These are phyloP conservation scores for Magnaporthiopsis poae DNA, from an alignment of 2,329 filamentous ascomycete genomes.

Conservation along the genomic window DNA sequence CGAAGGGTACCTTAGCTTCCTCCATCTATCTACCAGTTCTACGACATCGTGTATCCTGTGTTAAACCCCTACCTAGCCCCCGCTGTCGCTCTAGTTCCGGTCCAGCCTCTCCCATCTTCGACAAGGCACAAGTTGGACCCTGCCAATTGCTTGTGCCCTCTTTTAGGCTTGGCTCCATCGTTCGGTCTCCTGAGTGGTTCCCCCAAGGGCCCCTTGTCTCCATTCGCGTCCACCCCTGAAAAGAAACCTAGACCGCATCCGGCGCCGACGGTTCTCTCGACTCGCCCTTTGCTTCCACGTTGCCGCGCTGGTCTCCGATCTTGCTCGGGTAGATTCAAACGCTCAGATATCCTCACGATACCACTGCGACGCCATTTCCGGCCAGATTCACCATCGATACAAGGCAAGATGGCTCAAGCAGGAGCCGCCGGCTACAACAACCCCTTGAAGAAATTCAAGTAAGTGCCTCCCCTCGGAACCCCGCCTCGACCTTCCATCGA, in stretches of 20 bases:
- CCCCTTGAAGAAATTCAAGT: slow-evolving; percentile 99
- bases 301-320: background rate
- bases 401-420: slow-evolving; percentile 61
- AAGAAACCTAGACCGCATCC: background rate
- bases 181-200: background rate
- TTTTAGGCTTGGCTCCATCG: background rate
- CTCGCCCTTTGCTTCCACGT: background rate
- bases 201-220: background rate
- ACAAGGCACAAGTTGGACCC: background rate
- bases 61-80: background rate
- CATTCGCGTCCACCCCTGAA: background rate
- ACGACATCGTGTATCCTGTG: background rate
- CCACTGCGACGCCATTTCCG: background rate
- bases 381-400: background rate
- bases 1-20: too few relatives aligned
- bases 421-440: slow-evolving; percentile 82
- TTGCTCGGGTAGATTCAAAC: background rate
- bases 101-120: too few relatives aligned
- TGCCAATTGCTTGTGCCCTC: background rate
- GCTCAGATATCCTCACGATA: background rate
- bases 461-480: slow-evolving; percentile 15
- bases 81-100: background rate
- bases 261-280: background rate
- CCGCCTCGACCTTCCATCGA: background rate
- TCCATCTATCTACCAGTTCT: background rate